Base-by-base conservation (phyloP, 106 monocot species). In the Agapanthus africanus region DNA sequence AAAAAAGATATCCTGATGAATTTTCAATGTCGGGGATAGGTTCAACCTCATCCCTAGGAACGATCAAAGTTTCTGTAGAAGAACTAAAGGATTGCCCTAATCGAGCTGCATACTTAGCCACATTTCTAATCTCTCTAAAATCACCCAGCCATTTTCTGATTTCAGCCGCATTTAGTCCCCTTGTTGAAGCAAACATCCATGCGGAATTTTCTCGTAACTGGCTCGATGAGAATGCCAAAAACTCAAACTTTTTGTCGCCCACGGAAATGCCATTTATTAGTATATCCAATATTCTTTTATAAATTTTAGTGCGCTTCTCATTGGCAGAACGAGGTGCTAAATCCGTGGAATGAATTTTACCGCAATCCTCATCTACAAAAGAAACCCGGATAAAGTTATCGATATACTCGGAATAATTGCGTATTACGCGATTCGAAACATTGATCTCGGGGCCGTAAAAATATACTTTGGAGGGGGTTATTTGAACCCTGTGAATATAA, bases 161-260 rank as follows among this genome's bases (percentile, higher is more conserved):
- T 50, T 54, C 49, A 37, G 50, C 59, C 18, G 91, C 91, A 73
- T 70, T 73, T 69, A 86, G 36, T 25, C 77, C 80, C n/a, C 21
- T 68, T 21, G 52, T 82, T 44, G 91, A 86, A 67, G 91, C 88
- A 84, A 95, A 95, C 91, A 95, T 91, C 95, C 95, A 95, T 56
- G 72, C 57, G 60, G 95, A 91, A 77, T 74, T 88, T 35, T 95
- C 95, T 40, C 86, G 76, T 42, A 95, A 76, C 65, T 95, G 91
- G 38, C 91, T 95, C 18, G 91, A 79, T 61, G 91, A 95, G 72
- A 95, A 95, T n/a, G 86, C 95, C 52, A 91, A 88, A 67, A 91
- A 95, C n/a, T 91, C 88, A 70, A 91, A 95, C 61, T 84, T 88
- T 79, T 88, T 91, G 38, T 80, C 80, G 33, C 91, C 88, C 37